Evolutionary conservation across 129 eudicot genomes (phyloP), one percentile per base, ranked within the genome.

Genomic region (Centaurea solstitialis): DNA sequence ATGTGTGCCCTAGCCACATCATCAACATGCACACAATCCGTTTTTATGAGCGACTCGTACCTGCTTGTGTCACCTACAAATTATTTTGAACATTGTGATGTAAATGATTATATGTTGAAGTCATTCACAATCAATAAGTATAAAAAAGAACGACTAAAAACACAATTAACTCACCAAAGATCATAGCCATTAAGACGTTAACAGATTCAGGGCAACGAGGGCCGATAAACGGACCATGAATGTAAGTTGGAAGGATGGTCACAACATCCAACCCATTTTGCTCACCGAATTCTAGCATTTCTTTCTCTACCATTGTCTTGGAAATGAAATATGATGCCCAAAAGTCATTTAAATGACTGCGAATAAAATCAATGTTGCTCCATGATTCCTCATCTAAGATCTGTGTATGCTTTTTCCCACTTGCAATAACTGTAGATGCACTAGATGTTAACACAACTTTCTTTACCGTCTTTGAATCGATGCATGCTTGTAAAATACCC

Each of bases 1-100:
- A 88, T 80, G 28, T 86, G 91, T 40, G 96, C 92, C 33, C 82
- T 85, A 8, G 85, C 92, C 9, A 91, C 86, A 57, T 91, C 96
- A 57, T 91, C 96, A n/a, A 75, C 75, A 57, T 91, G 92, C 17
- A 91, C 89, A 7, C 78, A 73, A 28, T 64, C n/a, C 5, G 85
- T 81, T 39, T 65, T 70, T 1, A 8, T 0, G 40, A 77, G 77
- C 43, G 9, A 65, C 23, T 33, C 40, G 38, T 79, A 82, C 4
- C 6, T 26, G 13, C 68, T 74, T 20, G 84, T 41, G 23, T 87
- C 77, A 78, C 87, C 89, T 86, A 62, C 62, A 83, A 64, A 28
- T 53, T 74, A 38, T 50, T 5, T 39, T 37, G 20, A n/a, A 57
- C 22, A 17, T n/a, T 57, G 65, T 57, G 65, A n/a, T 13, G 22